Evolutionary conservation across 2,329 filamentous ascomycete genomes (phyloP).

Genomic region (Stagonosporopsis tanaceti): DNA sequence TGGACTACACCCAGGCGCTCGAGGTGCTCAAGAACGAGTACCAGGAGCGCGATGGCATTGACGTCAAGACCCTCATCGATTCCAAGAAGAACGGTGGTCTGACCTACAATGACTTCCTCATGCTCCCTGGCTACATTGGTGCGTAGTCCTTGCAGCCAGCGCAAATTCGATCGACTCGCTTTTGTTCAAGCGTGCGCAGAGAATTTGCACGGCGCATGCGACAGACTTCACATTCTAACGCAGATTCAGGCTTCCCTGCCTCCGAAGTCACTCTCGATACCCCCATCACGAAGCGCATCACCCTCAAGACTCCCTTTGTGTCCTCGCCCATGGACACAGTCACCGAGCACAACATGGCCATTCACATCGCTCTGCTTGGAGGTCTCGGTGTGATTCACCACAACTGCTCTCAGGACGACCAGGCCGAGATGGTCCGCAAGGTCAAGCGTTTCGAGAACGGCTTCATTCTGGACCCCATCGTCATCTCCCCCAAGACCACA

Average conservation of each 20-base stretch:
- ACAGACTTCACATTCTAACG: slow-evolving; percentile 22
- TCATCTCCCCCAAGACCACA: slow-evolving; percentile 86
- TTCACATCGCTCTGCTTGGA: slow-evolving; percentile 90
- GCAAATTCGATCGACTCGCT: slow-evolving; percentile 5
- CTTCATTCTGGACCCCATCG: slow-evolving; percentile 95
- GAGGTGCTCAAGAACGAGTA: slow-evolving; percentile 83
- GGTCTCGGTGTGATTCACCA: slow-evolving; percentile 96
- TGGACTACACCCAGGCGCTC: slow-evolving; percentile 78
- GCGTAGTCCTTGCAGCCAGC: slow-evolving; percentile 33
- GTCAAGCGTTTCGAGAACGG: slow-evolving; percentile 99
- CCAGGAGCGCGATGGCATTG: slow-evolving; percentile 81
- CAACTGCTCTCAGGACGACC: slow-evolving; percentile 97
- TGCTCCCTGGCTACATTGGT: slow-evolving; percentile 96
- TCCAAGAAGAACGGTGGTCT: slow-evolving; percentile 90
- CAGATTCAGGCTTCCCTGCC: slow-evolving; percentile 77
- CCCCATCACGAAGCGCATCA: slow-evolving; percentile 92
- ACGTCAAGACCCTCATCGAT: slow-evolving; percentile 86
- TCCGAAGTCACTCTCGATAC: slow-evolving; percentile 88
- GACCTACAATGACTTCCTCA: slow-evolving; percentile 98
- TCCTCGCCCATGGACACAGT: slow-evolving; percentile 99
- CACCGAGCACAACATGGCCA: slow-evolving; percentile 99
- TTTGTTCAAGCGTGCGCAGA: slow-evolving; percentile 8
- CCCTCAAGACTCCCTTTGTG: slow-evolving; percentile 93
- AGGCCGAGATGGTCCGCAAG: slow-evolving; percentile 99
- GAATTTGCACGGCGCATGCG: slow-evolving; percentile 11